Conservation (phyloP, 225 moss, liverwort and hornwort species). For the Anthoceros angustus region DNA sequence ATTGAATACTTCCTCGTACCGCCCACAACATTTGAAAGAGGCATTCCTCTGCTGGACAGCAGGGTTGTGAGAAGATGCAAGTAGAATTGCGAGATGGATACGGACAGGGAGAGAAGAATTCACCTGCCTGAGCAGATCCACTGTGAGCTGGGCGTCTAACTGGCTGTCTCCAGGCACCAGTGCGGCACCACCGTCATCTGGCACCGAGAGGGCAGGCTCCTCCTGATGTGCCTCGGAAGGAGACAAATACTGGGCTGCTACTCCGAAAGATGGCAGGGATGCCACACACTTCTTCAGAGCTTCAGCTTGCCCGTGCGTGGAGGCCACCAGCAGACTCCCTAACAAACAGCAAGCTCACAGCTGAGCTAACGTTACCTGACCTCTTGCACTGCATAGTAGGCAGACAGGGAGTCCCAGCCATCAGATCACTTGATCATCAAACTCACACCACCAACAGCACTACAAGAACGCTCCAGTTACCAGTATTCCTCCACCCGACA, state of each 20-base stretch:
- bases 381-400: neutral
- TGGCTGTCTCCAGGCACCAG: conserved; percentile 67
- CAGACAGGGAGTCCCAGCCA: neutral
- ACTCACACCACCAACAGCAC: neutral
- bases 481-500: conserved; percentile 75
- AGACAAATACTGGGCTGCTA: conserved; percentile 43
- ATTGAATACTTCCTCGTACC: conserved; percentile 62
- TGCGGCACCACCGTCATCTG: conserved; percentile 43
- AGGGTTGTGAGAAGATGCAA: neutral
- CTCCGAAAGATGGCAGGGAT: conserved; percentile 28
- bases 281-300: conserved; percentile 39
- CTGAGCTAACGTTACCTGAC: neutral
- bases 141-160: conserved; percentile 64
- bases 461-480: conserved; percentile 12
- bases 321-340: conserved; percentile 73
- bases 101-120: neutral
- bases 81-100: neutral
- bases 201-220: conserved; percentile 52
- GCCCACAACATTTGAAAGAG: conserved; percentile 33
- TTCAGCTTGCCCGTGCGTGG: conserved; percentile 37
- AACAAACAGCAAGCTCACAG: conserved; percentile 8
- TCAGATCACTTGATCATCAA: neutral
- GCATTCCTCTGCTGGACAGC: conserved; percentile 36
- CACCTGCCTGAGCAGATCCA: conserved; percentile 44
- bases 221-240: conserved; percentile 21